Conservation (phyloP, 768 basidiomycete genomes). For the Tricholoma saponaceum region DNA sequence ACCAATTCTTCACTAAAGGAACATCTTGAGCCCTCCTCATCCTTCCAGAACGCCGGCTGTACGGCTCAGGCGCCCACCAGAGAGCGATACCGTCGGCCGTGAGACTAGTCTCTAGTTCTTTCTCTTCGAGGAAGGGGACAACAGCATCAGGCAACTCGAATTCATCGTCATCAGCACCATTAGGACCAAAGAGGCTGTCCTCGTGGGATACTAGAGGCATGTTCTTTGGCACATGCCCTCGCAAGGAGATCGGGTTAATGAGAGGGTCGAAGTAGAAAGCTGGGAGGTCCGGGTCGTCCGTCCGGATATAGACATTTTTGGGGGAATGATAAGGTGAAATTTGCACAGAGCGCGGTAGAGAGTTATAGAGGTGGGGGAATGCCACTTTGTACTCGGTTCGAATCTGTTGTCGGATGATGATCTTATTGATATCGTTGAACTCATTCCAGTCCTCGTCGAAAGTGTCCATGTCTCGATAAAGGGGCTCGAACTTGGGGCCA, state of each 20-base stretch:
- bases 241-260: slow-evolving; percentile 95
- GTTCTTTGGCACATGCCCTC: slow-evolving; percentile 83
- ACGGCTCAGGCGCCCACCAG: slow-evolving; percentile 99
- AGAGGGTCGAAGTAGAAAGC: slow-evolving; percentile 99
- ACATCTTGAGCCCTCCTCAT: slow-evolving; percentile 95
- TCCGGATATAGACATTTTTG: slow-evolving; percentile 98
- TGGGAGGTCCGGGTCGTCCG: slow-evolving; percentile 98
- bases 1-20: slow-evolving; percentile 97
- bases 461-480: slow-evolving; percentile 94
- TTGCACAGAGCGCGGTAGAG: slow-evolving; percentile 89
- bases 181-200: slow-evolving; percentile 87
- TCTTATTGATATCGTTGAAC: slow-evolving; percentile 99
- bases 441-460: slow-evolving; percentile 99
- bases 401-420: slow-evolving; percentile 98
- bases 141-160: slow-evolving; percentile 81
- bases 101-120: slow-evolving; percentile 80
- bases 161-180: slow-evolving; percentile 79
- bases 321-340: slow-evolving; percentile 90
- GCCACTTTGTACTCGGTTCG: slow-evolving; percentile 99
- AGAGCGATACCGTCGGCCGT: slow-evolving; percentile 96
- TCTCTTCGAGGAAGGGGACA: slow-evolving; percentile 76
- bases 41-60: slow-evolving; percentile 85
- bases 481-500: slow-evolving; percentile 97
- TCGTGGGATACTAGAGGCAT: slow-evolving; percentile 82
- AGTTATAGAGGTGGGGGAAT: slow-evolving; percentile 98